These are phyloP conservation scores for Haberlea rhodopensis DNA, from an alignment of 257 asterid species.

Conservation along the genomic window DNA sequence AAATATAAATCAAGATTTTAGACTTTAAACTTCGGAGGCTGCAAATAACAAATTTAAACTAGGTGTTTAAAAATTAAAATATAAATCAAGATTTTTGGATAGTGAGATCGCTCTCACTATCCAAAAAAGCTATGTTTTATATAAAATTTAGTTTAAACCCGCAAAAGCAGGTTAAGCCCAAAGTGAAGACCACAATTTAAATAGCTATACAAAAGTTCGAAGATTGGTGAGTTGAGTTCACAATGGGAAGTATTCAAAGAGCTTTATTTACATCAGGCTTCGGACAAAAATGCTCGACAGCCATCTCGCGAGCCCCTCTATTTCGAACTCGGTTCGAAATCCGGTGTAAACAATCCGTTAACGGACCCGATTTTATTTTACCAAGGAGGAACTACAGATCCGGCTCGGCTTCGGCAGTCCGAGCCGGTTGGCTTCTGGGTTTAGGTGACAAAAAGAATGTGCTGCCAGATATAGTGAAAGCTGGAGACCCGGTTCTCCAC, in stretches of 20 bases:
- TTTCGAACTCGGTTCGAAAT: constrained; percentile 31
- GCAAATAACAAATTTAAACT: too few species aligned
- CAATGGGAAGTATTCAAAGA: constrained; percentile 59
- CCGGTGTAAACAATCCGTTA: constrained; percentile 19
- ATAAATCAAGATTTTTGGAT: too few species aligned
- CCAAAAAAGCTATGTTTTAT: too few species aligned
- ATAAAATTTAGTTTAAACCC: too few species aligned
- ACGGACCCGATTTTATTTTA: constrained; percentile 22
- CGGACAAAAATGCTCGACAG: constrained; percentile 31
- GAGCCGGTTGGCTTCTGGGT: constrained; percentile 84
- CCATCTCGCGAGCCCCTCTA: constrained; percentile 27
- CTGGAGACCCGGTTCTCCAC: constrained; percentile 98
- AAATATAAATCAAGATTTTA: too few species aligned
- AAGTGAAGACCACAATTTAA: too few species aligned
- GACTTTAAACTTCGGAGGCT: too few species aligned
- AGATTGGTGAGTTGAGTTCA: too few species aligned
- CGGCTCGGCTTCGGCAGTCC: constrained; percentile 31
- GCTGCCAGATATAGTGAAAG: constrained; percentile 75
- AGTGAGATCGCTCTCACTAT: too few species aligned
- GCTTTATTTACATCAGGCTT: constrained; percentile 34
- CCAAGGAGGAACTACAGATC: constrained; percentile 36
- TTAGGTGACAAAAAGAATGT: constrained; percentile 47
- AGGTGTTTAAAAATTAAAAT: too few species aligned
- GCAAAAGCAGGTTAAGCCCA: too few species aligned
- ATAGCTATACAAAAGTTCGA: too few species aligned